phyloP scores from a whole-genome alignment of 495 filamentous ascomycete genomes.

The Bombardia bombarda region DNA sequence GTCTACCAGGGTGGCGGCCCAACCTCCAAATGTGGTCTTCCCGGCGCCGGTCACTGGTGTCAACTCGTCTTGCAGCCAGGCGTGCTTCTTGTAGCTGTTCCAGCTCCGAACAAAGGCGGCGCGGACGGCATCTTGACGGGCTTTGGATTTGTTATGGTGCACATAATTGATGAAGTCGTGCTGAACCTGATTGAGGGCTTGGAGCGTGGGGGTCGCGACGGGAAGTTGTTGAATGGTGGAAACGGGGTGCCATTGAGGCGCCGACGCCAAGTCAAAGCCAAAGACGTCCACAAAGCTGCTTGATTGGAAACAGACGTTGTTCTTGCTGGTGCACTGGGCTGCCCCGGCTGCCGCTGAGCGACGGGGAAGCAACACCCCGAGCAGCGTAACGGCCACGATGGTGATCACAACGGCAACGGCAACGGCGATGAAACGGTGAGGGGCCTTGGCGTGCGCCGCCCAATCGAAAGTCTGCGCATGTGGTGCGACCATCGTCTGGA shows the following conservation, averaged over 20 bases:
- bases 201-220: slow-evolving; percentile 44
- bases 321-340: too few species aligned
- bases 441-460: too few species aligned
- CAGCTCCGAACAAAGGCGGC: slow-evolving; percentile 63
- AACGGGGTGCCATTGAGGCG: slow-evolving; percentile 53
- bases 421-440: too few species aligned
- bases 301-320: slow-evolving; percentile 13
- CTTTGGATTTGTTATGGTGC: slow-evolving; percentile 40
- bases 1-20: slow-evolving; percentile 79
- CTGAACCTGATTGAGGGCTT: slow-evolving; percentile 60
- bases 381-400: too few species aligned
- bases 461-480: too few species aligned
- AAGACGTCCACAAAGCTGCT: slow-evolving; percentile 10
- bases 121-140: slow-evolving; percentile 49
- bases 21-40: slow-evolving; percentile 64
- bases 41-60: slow-evolving; percentile 45
- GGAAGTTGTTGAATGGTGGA: slow-evolving; percentile 55
- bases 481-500: too few species aligned
- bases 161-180: slow-evolving; percentile 48
- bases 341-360: too few species aligned
- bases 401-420: too few species aligned
- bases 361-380: too few species aligned
- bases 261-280: slow-evolving; percentile 51
- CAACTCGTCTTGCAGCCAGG: slow-evolving; percentile 74
- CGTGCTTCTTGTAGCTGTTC: slow-evolving; percentile 66